Evolutionary conservation across 2,329 filamentous ascomycete species (phyloP).

Genomic region (Trichoderma aggressivum): DNA sequence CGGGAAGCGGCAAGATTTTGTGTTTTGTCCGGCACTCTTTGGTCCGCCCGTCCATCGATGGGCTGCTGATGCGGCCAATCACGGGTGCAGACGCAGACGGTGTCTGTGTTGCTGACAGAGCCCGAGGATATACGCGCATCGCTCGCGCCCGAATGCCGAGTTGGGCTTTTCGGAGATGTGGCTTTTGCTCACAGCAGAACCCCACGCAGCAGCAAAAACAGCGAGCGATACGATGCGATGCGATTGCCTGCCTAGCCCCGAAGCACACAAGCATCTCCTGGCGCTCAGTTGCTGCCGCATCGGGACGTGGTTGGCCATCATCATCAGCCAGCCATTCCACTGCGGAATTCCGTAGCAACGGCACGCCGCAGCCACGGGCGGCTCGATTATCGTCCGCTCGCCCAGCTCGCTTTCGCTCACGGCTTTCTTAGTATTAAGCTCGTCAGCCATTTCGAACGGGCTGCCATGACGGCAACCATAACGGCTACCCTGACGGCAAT

Average conservation of each 20-base stretch:
- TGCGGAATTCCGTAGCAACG: neutral
- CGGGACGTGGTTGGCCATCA: neutral
- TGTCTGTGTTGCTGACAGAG: neutral
- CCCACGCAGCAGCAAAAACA: neutral
- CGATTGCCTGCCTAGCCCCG: neutral
- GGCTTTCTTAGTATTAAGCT: neutral
- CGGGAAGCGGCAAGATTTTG: neutral
- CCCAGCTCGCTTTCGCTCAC: neutral
- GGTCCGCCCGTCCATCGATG: neutral
- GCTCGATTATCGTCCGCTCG: neutral
- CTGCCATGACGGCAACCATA: neutral
- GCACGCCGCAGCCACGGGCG: neutral
- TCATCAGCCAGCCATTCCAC: neutral
- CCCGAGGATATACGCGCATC: conserved; percentile 4
- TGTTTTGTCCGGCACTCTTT: neutral
- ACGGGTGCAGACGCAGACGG: neutral
- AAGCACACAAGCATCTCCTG: neutral
- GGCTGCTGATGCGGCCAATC: neutral
- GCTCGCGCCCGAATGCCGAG: conserved; percentile 12
- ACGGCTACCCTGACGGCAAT: neutral
- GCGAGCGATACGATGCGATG: neutral
- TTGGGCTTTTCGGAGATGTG: neutral
- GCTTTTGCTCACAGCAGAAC: neutral
- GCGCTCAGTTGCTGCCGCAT: neutral
- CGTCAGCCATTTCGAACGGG: neutral